Conservation (phyloP, 352 stramenopile genomes). For the Peronosclerospora sorghi region DNA sequence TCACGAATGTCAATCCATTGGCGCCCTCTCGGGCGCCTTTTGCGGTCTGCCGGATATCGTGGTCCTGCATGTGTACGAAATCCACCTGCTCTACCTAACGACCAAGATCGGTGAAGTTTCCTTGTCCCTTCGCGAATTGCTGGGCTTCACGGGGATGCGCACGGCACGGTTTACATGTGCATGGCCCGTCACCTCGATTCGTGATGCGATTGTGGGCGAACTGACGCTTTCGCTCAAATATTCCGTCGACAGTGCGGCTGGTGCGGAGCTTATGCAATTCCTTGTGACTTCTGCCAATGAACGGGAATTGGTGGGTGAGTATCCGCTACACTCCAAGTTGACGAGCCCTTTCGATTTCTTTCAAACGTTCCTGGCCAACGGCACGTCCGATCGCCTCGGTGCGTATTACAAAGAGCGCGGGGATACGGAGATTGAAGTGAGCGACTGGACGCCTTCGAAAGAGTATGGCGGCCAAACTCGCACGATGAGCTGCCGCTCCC, state of each 20-base stretch:
- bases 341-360: constrained; percentile 49
- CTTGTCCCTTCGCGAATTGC: constrained; percentile 61
- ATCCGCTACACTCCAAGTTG: constrained; percentile 41
- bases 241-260: constrained; percentile 37
- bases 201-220: constrained; percentile 57
- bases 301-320: constrained; percentile 62
- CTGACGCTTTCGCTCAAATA: constrained; percentile 61
- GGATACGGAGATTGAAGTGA: constrained; percentile 59
- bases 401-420: constrained; percentile 63
- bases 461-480: constrained; percentile 64
- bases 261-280: constrained; percentile 41
- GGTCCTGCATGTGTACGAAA: constrained; percentile 76
- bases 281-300: constrained; percentile 55
- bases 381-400: constrained; percentile 30
- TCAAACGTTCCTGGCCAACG: constrained; percentile 54
- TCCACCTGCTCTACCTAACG: constrained; percentile 69
- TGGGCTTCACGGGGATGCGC: constrained; percentile 65
- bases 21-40: constrained; percentile 49
- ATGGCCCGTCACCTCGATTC: constrained; percentile 63
- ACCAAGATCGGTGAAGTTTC: constrained; percentile 76
- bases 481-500: constrained; percentile 48
- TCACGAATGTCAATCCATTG: constrained; percentile 48
- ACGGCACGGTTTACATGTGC: constrained; percentile 40
- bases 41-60: constrained; percentile 69
- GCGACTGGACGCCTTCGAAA: constrained; percentile 48